Evolutionary conservation across 2,329 filamentous ascomycete species (phyloP), one percentile per base, ranked within the genome.

Genomic region (Dissoconium aciculare): DNA sequence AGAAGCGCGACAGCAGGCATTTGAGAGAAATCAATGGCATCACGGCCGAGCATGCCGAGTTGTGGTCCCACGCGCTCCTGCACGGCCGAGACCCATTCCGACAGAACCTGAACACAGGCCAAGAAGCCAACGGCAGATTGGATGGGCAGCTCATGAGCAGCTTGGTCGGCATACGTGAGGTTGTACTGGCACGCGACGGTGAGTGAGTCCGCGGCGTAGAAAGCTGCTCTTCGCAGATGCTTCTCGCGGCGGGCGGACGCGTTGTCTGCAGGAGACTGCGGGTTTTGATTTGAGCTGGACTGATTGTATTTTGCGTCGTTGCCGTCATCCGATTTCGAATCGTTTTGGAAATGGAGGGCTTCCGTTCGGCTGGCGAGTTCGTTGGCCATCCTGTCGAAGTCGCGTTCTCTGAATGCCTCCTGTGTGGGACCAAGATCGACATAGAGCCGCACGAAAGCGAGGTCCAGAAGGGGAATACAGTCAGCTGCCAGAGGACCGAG

Each of bases 11-110:
- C 79, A n/a, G 19, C 19, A 23, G 19, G 19, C 19, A n/a, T 8
- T n/a, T 8, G 19, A 23, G 19, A 23, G 19, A n/a, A 23, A n/a
- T n/a, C n/a, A n/a, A n/a, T 8, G 8, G 19, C 19, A 23, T 8
- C 19, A 35, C 78, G 76, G 9, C 87, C 87, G 2, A 95, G 67
- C 4, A 94, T 73, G 4, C 87, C 87, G 4, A 95, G 56, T 46
- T 89, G 92, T 4, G 74, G 74, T 0, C 87, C 87, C n/a, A 94
- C 79, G 5, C 89, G 78, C 49, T 94, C 85, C 54, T 98, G 89
- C 3, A 95, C 71, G 1, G 84, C 89, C 4, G 81, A 80, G 24
- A 89, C 71, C 87, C 87, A 98, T 56, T 95, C 87, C 1, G 83
- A 83, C 17, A 98, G 69, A 1, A 95, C 83, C 50, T 94, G 85